phyloP scores from a whole-genome alignment of 2,329 filamentous ascomycete species.

The Pseudocercospora vitis region DNA sequence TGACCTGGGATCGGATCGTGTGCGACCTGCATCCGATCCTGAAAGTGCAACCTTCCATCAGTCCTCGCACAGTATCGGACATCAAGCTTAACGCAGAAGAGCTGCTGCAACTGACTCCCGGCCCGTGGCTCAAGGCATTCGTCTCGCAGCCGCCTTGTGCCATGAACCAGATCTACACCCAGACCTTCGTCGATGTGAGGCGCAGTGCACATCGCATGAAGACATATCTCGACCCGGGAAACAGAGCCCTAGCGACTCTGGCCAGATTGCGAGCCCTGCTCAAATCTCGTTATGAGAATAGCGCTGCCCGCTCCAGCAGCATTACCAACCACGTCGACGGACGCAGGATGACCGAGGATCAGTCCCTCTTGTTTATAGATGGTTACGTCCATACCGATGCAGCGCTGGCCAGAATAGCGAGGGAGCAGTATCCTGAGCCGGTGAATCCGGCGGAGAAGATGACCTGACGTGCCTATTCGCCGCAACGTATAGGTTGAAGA shows the following conservation, averaged over 20 bases:
- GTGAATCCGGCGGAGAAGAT: background rate
- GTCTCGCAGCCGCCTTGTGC: background rate
- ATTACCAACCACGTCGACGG: no score
- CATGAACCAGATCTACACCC: background rate
- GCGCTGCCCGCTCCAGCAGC: no score
- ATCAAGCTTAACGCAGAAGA: background rate
- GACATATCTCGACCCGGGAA: background rate
- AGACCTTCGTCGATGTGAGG: background rate
- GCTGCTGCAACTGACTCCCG: background rate
- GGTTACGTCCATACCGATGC: background rate
- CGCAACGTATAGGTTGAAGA: no score
- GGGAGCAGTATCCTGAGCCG: background rate
- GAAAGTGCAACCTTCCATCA: background rate
- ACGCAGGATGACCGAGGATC: background rate
- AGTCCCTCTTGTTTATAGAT: background rate
- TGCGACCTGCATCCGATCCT: background rate
- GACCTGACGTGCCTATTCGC: no score
- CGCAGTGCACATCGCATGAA: background rate
- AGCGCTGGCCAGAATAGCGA: background rate
- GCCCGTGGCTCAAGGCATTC: background rate
- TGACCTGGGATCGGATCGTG: background rate
- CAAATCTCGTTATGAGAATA: no score
- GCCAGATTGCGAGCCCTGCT: background rate
- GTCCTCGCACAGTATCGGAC: background rate
- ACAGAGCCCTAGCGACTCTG: background rate